Evolutionary conservation across 2,329 filamentous ascomycete species (phyloP).

Genomic region (Diaporthe capsici): DNA sequence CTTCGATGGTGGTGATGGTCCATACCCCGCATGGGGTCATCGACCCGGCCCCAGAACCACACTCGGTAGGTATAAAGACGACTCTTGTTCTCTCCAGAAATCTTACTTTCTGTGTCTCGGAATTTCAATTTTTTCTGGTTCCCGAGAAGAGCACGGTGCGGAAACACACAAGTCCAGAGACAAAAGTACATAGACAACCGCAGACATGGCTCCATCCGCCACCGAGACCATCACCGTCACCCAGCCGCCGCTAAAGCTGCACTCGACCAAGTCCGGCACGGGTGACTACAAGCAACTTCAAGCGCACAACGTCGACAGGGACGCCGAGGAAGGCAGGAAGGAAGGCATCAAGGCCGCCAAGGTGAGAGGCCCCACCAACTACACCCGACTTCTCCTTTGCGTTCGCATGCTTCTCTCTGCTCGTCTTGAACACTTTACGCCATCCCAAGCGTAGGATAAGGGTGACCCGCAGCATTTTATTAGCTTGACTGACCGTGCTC

Average conservation of each 20-base stretch:
- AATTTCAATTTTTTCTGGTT: neutral
- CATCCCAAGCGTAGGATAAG: neutral
- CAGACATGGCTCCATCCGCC: slow-evolving; percentile 54
- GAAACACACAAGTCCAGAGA: neutral
- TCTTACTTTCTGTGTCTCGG: no score
- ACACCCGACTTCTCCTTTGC: neutral
- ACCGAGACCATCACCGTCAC: slow-evolving; percentile 49
- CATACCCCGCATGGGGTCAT: slow-evolving; percentile 38
- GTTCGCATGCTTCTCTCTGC: neutral
- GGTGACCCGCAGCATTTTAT: neutral
- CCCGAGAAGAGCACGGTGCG: no score
- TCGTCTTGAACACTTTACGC: neutral
- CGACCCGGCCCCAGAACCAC: slow-evolving; percentile 4
- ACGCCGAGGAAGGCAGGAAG: slow-evolving; percentile 43
- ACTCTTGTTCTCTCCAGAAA: neutral
- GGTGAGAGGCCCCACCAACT: slow-evolving; percentile 28
- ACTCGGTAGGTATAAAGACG: slow-evolving; percentile 32
- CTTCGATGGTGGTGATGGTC: slow-evolving; percentile 39
- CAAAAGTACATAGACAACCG: slow-evolving; percentile 60
- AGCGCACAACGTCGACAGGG: slow-evolving; percentile 38
- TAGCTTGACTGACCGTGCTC: neutral
- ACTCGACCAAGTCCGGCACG: slow-evolving; percentile 57
- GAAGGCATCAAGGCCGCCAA: slow-evolving; percentile 42
- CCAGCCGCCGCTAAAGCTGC: slow-evolving; percentile 47
- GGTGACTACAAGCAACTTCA: slow-evolving; percentile 47